Base-by-base conservation (phyloP, 345 rosid species). In the Dipteronia dyeriana region DNA sequence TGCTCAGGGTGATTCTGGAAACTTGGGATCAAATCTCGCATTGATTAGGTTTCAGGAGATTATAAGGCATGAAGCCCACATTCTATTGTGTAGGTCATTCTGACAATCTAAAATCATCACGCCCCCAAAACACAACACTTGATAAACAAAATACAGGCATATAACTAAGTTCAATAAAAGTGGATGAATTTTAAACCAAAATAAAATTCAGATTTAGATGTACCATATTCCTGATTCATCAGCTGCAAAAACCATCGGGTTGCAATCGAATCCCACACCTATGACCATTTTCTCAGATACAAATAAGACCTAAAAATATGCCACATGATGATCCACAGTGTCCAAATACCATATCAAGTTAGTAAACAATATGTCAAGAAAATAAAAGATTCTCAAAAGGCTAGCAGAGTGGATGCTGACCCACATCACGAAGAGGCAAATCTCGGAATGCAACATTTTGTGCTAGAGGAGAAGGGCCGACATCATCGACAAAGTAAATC, bases 351-450 rank as follows among this genome's bases (percentile, higher is more conserved):
- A 71, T 26, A 78, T 66, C 67, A 83, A 61, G 67, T 78, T 81
- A 75, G 84, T 69, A 56, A 67, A 75, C 69, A 75, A 61, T 56
- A 72, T 20, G 26, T 71, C 20, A 45, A 72, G 31, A 79, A 81
- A 77, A 82, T 71, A 62, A 77, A 41, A 68, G 71, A 71, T 79
- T 61, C 68, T 70, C 75, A 79, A 72, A 83, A 62, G 56, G 19
- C 75, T 76, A 86, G 81, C 81, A 87, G 86, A 84, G 90, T 85
- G 95, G 91, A 94, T 82, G 98, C 97, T 92, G 97, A 96, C 99
- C 99, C 99, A 96, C 98, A 94, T 96, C 99, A 91, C 97, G 95
- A 78, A 96, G 99, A 79, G 99, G 99, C 92, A 96, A 90, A 90
- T 94, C 90, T 45, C 92, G 89, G 80, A 91, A 87, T 64, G 97